Percentiles rank a stretch among this genome's conserved stretches.
phyloP scores from a whole-genome alignment of 495 filamentous ascomycete species.

The Viridothelium virens region DNA sequence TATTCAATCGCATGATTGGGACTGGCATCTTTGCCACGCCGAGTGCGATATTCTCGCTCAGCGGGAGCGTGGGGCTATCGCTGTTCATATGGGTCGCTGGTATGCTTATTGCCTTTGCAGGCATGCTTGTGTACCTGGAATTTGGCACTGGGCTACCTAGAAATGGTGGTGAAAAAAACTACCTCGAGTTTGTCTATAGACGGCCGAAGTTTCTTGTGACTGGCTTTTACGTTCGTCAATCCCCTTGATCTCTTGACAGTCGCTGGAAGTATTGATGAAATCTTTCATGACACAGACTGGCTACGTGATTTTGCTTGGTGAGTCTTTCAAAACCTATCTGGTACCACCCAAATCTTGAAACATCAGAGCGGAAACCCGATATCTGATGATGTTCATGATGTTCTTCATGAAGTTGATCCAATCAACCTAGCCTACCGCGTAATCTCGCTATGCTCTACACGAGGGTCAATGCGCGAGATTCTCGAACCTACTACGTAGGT shows the following conservation, averaged over 20 bases:
- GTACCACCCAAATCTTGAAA: no score
- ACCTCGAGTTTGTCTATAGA: conserved; percentile 13
- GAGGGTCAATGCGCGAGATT: no score
- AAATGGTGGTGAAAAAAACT: conserved; percentile 11
- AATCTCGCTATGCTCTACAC: no score
- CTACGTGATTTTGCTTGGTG: conserved; percentile 45
- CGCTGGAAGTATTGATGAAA: neutral
- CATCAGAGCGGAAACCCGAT: no score
- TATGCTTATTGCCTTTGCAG: conserved; percentile 43
- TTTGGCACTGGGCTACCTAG: conserved; percentile 10
- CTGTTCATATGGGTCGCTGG: conserved; percentile 49
- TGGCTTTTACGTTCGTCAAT: neutral
- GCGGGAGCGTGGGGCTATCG: conserved; percentile 46
- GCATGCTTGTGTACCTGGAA: conserved; percentile 31
- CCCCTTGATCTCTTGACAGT: neutral
- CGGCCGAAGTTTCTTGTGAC: conserved; percentile 12
- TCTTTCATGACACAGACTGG: conserved; percentile 31
- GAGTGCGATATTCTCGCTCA: conserved; percentile 28
- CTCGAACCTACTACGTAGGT: no score
- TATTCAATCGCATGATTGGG: conserved; percentile 39
- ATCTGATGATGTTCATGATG: no score
- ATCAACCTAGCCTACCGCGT: no score
- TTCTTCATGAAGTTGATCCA: no score
- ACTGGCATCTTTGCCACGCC: conserved; percentile 39
- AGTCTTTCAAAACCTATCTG: neutral